phyloP scores from a whole-genome alignment of 352 stramenopile genomes.

The Phytophthora pseudosyringae region DNA sequence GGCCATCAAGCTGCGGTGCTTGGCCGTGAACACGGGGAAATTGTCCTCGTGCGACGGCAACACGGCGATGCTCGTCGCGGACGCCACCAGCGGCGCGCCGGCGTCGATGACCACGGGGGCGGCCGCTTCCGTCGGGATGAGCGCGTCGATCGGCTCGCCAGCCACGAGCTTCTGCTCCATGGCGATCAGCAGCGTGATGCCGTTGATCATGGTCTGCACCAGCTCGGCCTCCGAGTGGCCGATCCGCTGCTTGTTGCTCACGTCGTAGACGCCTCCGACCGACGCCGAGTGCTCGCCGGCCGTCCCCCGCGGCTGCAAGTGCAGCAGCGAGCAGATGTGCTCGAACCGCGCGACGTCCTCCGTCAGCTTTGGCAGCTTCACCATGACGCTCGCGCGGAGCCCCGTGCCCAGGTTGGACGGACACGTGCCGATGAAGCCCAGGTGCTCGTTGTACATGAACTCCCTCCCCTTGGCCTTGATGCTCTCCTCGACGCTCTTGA shows the following conservation, averaged over 20 bases:
- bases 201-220: conserved; percentile 95
- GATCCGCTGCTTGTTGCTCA: conserved; percentile 91
- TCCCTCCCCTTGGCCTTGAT: conserved; percentile 66
- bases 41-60: conserved; percentile 72
- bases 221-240: conserved; percentile 90
- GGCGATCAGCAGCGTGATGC: conserved; percentile 88
- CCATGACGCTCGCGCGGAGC: conserved; percentile 68
- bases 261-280: conserved; percentile 83
- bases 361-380: conserved; percentile 72
- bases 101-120: conserved; percentile 71
- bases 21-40: conserved; percentile 79
- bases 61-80: conserved; percentile 57
- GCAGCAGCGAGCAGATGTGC: conserved; percentile 66
- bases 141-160: conserved; percentile 66
- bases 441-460: conserved; percentile 76
- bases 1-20: conserved; percentile 89
- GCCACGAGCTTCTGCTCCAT: conserved; percentile 90
- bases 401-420: conserved; percentile 80
- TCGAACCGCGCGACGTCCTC: conserved; percentile 66
- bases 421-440: conserved; percentile 73
- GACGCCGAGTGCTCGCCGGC: conserved; percentile 73
- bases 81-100: conserved; percentile 42
- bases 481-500: conserved; percentile 53
- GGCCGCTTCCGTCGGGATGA: conserved; percentile 67
- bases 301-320: conserved; percentile 63